A percentile compares a stretch with the other conserved stretches of the same genome.
These are phyloP conservation scores for Microbotryum intermedium DNA, from an alignment of 1,284 basidiomycete genomes.

Conservation along the genomic window DNA sequence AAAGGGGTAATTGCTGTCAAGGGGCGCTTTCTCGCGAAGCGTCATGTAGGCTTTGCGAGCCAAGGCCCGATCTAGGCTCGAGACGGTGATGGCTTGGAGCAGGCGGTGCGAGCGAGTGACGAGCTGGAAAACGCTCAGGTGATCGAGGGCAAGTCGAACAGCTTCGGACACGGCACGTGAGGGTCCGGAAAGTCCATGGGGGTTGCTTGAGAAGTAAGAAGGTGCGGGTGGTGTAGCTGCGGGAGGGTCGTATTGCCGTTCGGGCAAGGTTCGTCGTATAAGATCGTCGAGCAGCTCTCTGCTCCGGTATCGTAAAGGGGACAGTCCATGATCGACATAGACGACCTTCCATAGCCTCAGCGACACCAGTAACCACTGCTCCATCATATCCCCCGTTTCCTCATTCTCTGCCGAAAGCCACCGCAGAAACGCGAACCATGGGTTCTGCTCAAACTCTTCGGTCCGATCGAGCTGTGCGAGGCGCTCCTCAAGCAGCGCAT, in stretches of 20 bases:
- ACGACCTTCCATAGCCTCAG: conserved; percentile 14
- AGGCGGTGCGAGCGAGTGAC: conserved; percentile 5
- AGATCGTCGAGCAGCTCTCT: conserved; percentile 3
- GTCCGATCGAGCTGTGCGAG: conserved; percentile 12
- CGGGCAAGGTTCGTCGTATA: not conserved
- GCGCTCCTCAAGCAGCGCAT: conserved; percentile 13
- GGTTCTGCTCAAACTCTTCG: conserved; percentile 6
- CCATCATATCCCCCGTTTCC: not conserved
- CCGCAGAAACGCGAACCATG: conserved; percentile 8
- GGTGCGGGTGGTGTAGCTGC: not conserved
- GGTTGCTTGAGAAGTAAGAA: not conserved
- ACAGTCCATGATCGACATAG: not conserved
- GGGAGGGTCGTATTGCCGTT: not conserved
- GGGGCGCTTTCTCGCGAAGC: not conserved
- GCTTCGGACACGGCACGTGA: conserved; percentile 1
- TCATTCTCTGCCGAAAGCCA: conserved; percentile 4
- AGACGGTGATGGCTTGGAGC: conserved; percentile 14
- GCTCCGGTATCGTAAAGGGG: not conserved
- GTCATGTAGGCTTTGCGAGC: conserved; percentile 8
- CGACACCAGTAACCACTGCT: not conserved
- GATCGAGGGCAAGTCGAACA: not conserved
- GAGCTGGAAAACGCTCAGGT: conserved; percentile 4
- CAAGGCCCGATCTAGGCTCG: not conserved
- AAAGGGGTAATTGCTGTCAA: conserved; percentile 5
- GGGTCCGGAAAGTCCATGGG: not conserved